These are phyloP conservation scores for Epichloe scottii DNA, from an alignment of 2,329 filamentous ascomycete genomes.

Conservation along the genomic window DNA sequence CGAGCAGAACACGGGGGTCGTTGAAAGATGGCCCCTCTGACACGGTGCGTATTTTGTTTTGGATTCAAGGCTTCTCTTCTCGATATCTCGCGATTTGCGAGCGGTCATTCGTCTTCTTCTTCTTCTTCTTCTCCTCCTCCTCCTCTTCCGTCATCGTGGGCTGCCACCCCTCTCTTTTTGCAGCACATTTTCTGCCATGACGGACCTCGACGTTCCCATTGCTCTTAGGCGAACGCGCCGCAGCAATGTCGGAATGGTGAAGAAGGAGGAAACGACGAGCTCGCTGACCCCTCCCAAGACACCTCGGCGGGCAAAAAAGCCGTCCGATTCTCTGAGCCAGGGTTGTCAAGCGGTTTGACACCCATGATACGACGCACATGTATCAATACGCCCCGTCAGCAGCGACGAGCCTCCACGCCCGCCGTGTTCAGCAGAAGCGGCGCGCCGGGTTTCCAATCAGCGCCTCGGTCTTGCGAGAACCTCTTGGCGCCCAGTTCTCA, in stretches of 20 bases:
- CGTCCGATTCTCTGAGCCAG: constrained; percentile 49
- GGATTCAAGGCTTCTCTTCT: not conserved
- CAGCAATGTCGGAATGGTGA: constrained; percentile 21
- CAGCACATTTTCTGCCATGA: constrained; percentile 16
- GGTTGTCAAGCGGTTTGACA: constrained; percentile 41
- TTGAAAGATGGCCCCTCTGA: not conserved
- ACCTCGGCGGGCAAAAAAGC: constrained; percentile 27
- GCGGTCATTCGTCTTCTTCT: no score
- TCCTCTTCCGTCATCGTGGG: not conserved
- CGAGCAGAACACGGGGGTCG: not conserved
- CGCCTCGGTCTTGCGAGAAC: constrained; percentile 19
- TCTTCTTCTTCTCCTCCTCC: not conserved
- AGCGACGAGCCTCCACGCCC: constrained; percentile 33
- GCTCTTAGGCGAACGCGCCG: constrained; percentile 43
- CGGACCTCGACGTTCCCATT: constrained; percentile 34
- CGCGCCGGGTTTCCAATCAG: constrained; percentile 7
- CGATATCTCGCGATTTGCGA: not conserved
- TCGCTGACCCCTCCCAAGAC: constrained; percentile 14
- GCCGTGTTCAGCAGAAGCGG: constrained; percentile 10
- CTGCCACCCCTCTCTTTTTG: not conserved
- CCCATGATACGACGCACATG: constrained; percentile 43
- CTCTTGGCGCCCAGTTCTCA: constrained; percentile 13
- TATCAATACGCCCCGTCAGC: constrained; percentile 26
- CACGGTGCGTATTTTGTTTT: not conserved
- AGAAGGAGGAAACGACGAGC: constrained; percentile 10